phyloP scores from a whole-genome alignment of 2,329 filamentous ascomycete genomes.

The Aspergillus tanneri region DNA sequence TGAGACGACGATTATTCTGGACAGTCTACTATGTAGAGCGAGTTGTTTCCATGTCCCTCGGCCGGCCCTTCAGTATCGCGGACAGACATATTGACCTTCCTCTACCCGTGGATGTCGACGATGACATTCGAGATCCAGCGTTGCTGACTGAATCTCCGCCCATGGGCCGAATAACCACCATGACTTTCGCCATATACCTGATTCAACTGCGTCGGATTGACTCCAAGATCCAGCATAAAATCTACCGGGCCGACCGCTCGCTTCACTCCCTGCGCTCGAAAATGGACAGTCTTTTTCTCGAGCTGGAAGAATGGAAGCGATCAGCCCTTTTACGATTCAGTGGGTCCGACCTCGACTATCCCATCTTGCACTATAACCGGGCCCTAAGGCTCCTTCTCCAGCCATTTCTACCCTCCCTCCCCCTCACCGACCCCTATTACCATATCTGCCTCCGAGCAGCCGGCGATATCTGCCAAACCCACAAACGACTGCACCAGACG shows the following conservation, averaged over 20 bases:
- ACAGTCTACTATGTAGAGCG: conserved; percentile 53
- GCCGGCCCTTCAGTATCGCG: conserved; percentile 52
- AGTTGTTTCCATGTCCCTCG: conserved; percentile 52
- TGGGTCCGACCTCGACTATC: conserved; percentile 48
- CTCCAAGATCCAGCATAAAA: conserved; percentile 53
- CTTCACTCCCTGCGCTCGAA: conserved; percentile 48
- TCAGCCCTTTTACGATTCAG: conserved; percentile 36
- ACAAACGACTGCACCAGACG: conserved; percentile 40
- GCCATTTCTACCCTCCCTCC: conserved; percentile 50
- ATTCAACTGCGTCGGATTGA: conserved; percentile 50
- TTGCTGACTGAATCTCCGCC: conserved; percentile 32
- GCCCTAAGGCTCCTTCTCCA: conserved; percentile 53
- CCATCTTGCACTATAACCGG: conserved; percentile 52
- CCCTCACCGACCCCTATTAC: conserved; percentile 49
- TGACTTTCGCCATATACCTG: conserved; percentile 47
- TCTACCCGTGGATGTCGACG: conserved; percentile 48
- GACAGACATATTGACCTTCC: conserved; percentile 54
- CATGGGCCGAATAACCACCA: conserved; percentile 31
- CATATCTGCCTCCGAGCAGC: conserved; percentile 41
- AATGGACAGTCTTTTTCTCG: conserved; percentile 47
- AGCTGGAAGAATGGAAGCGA: conserved; percentile 50
- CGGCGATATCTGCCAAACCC: conserved; percentile 39
- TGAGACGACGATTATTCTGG: conserved; percentile 53
- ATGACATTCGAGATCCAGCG: conserved; percentile 41
- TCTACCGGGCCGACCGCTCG: conserved; percentile 52